Percentiles rank a stretch among this genome's conserved stretches.
These are phyloP conservation scores for Diaporthe citrichinensis DNA, from an alignment of 2,329 filamentous ascomycete species.

Conservation along the genomic window DNA sequence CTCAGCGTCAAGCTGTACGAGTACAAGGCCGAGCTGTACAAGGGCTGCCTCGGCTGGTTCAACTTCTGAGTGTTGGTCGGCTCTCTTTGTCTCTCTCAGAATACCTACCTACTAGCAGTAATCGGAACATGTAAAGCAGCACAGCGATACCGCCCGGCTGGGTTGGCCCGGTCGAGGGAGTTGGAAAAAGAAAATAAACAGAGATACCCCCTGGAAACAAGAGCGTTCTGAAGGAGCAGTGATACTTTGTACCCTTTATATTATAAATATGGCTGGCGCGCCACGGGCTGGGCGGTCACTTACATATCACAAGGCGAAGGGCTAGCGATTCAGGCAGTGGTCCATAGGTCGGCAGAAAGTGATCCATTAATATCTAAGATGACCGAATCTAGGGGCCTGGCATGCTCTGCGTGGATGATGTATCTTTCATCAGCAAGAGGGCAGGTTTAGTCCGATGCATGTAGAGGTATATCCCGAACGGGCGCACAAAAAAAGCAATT, in stretches of 20 bases:
- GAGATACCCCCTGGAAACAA: slow-evolving; percentile 26
- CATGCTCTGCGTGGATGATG: not conserved
- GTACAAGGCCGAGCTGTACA: slow-evolving; percentile 33
- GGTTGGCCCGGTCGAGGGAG: not conserved
- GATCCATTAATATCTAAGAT: slow-evolving; percentile 29
- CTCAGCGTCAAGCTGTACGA: slow-evolving; percentile 34
- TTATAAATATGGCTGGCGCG: not conserved
- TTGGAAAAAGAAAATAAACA: not conserved
- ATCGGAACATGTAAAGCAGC: not conserved
- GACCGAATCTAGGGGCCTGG: slow-evolving; percentile 2
- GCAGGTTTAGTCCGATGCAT: not conserved
- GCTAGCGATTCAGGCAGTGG: not conserved
- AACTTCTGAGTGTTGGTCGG: not conserved
- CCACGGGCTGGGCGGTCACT: slow-evolving; percentile 24
- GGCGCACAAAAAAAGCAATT: not conserved
- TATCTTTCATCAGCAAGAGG: not conserved
- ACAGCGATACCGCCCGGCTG: slow-evolving; percentile 2
- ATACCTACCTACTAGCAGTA: not conserved
- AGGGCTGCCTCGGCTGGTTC: slow-evolving; percentile 34
- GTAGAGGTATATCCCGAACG: slow-evolving; percentile 20
- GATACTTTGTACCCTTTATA: not conserved
- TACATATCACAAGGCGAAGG: not conserved
- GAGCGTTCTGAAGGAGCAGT: slow-evolving; percentile 19
- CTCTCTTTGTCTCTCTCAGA: not conserved
- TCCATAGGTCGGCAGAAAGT: slow-evolving; percentile 9